Evolutionary conservation across 208 protist species (phyloP).

Genomic region (Trypanosomatidae sp.): DNA sequence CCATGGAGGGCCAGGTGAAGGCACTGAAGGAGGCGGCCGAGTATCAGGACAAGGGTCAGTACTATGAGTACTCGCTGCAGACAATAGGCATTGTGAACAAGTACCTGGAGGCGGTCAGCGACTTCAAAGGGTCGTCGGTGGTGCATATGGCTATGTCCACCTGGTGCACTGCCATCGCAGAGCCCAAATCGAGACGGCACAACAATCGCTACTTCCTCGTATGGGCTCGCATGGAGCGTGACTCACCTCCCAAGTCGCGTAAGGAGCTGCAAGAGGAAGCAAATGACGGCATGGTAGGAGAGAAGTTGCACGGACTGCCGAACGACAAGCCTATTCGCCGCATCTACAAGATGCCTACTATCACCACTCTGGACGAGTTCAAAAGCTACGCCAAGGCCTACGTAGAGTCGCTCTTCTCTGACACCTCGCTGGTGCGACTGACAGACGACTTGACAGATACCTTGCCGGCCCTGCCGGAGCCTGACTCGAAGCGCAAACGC

Average conservation of each 20-base stretch:
- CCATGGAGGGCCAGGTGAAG: constrained; percentile 82
- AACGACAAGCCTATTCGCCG: constrained; percentile 56
- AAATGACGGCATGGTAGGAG: constrained; percentile 42
- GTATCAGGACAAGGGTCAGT: constrained; percentile 76
- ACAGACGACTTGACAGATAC: constrained; percentile 74
- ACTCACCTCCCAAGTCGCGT: constrained; percentile 25
- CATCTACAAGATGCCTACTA: constrained; percentile 83
- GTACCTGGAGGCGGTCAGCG: constrained; percentile 50
- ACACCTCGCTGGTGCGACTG: constrained; percentile 55
- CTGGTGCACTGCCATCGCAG: constrained; percentile 68
- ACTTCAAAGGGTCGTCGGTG: constrained; percentile 59
- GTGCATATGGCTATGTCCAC: constrained; percentile 70
- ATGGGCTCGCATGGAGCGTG: constrained; percentile 84
- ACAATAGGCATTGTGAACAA: constrained; percentile 66
- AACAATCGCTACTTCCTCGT: constrained; percentile 80
- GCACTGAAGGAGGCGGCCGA: constrained; percentile 79
- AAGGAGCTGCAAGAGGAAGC: constrained; percentile 43
- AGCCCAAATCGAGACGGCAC: constrained; percentile 39
- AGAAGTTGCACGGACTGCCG: constrained; percentile 56
- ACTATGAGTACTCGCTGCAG: constrained; percentile 78
- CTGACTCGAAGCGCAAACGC: constrained; percentile 64
- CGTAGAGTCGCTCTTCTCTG: constrained; percentile 62
- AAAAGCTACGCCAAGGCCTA: constrained; percentile 59
- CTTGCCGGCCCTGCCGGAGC: constrained; percentile 59
- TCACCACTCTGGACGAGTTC: constrained; percentile 53